A percentile compares a stretch with the other conserved stretches of the same genome.
phyloP scores from a whole-genome alignment of 2,329 filamentous ascomycete species.

The Colletotrichum sansevieriae region DNA sequence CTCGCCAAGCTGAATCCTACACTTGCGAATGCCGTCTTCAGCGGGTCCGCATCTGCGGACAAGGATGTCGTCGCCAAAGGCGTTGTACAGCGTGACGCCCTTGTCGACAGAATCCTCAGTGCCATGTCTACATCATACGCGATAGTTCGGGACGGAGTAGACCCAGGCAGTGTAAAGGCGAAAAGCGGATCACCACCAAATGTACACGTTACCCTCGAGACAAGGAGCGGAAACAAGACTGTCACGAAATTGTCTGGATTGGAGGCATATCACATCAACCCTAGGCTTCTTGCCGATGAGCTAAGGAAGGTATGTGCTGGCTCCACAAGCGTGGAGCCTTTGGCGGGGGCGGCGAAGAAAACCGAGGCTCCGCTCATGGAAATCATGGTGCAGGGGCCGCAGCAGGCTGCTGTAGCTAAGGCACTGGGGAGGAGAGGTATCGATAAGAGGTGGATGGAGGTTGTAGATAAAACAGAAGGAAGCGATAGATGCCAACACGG shows the following conservation, averaged over 20 bases:
- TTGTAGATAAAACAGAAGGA: conserved; percentile 5
- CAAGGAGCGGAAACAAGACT: conserved; percentile 16
- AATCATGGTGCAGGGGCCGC: conserved; percentile 3
- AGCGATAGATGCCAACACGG: conserved; percentile 6
- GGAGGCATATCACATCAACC: conserved; percentile 17
- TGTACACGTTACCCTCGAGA: conserved; percentile 14
- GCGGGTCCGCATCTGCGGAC: conserved; percentile 2
- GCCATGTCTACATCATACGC: conserved; percentile 15
- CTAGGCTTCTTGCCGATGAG: conserved; percentile 8
- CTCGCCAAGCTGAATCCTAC: conserved; percentile 11
- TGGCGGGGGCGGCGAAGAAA: conserved; percentile 13
- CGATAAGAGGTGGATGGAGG: conserved; percentile 14
- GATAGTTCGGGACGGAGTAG: neutral
- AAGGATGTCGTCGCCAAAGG: conserved; percentile 11
- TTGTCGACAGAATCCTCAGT: conserved; percentile 2
- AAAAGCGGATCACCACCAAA: conserved; percentile 12
- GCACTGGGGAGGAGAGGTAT: conserved; percentile 12
- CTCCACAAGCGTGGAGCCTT: conserved; percentile 1
- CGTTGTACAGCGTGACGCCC: neutral
- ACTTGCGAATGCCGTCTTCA: conserved; percentile 3
- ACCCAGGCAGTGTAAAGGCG: conserved; percentile 5
- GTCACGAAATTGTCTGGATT: conserved; percentile 13
- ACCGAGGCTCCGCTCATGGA: conserved; percentile 11
- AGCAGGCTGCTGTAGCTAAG: conserved; percentile 3
- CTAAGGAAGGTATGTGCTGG: conserved; percentile 17